These are phyloP conservation scores for Larix kaempferi DNA, from an alignment of 75 land plant species.

Conservation along the genomic window DNA sequence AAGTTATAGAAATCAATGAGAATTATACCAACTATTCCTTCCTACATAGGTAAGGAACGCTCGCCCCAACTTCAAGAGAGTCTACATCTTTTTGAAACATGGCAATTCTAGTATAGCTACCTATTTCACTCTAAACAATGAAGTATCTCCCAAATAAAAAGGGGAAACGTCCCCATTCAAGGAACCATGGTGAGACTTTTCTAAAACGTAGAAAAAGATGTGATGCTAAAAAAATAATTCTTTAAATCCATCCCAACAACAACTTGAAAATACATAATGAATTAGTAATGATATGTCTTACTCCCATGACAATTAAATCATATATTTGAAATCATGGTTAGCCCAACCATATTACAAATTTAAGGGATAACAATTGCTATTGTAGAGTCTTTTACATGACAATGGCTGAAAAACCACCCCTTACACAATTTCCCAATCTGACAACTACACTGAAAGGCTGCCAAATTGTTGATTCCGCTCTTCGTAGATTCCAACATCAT, in stretches of 20 bases:
- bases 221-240: too few relatives aligned
- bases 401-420: too few relatives aligned
- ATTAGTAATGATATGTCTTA: background rate
- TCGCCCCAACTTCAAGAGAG: too few relatives aligned
- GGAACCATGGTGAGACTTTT: background rate
- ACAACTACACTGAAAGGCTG: slow-evolving; percentile 39
- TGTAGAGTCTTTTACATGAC: background rate
- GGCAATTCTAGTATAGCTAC: too few relatives aligned
- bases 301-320: background rate
- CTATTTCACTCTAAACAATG: too few relatives aligned
- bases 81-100: too few relatives aligned
- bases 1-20: too few relatives aligned
- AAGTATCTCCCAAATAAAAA: too few relatives aligned
- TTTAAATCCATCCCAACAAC: background rate
- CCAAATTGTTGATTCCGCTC: slow-evolving; percentile 98
- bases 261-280: background rate
- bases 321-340: background rate
- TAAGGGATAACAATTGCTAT: background rate
- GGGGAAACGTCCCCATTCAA: too few relatives aligned
- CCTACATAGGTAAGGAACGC: too few relatives aligned
- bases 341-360: background rate
- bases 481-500: slow-evolving; percentile 81
- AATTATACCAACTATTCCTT: too few relatives aligned
- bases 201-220: background rate
- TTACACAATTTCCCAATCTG: too few relatives aligned